Conservation (phyloP, 1,284 basidiomycete species). For the Cutaneotrichosporon sp. region DNA sequence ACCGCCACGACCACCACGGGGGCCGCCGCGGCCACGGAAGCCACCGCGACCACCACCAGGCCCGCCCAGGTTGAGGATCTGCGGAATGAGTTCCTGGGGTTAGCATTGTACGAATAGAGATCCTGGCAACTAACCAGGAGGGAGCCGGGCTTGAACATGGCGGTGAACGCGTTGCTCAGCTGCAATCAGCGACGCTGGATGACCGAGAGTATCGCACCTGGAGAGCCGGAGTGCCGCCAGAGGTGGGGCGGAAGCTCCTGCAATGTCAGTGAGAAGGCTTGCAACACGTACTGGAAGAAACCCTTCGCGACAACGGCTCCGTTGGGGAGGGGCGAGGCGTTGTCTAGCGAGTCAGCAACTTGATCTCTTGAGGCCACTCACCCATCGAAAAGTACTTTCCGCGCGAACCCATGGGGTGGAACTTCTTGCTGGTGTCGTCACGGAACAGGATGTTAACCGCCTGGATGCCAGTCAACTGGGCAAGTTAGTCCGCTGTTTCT, state of each 20-base stretch:
- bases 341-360: constrained; percentile 25
- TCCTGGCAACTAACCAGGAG: constrained; percentile 34
- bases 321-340: constrained; percentile 34
- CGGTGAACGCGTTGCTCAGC: constrained; percentile 53
- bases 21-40: constrained; percentile 26
- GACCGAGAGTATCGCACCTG: constrained; percentile 19
- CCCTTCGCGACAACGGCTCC: constrained; percentile 50
- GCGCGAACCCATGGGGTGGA: constrained; percentile 47
- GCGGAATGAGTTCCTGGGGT: constrained; percentile 34
- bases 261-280: not conserved
- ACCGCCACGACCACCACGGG: constrained; percentile 28
- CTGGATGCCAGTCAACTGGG: constrained; percentile 44
- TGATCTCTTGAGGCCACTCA: constrained; percentile 16
- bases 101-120: constrained; percentile 10
- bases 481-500: constrained; percentile 1
- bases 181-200: not conserved
- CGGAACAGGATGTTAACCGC: constrained; percentile 50
- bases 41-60: constrained; percentile 41
- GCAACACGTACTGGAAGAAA: constrained; percentile 47
- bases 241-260: constrained; percentile 47
- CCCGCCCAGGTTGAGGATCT: constrained; percentile 39
- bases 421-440: constrained; percentile 41
- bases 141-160: constrained; percentile 47
- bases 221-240: constrained; percentile 32
- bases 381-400: constrained; percentile 47